Evolutionary conservation across 2,329 filamentous ascomycete genomes (phyloP).

Genomic region (Tolypocladium sp.): DNA sequence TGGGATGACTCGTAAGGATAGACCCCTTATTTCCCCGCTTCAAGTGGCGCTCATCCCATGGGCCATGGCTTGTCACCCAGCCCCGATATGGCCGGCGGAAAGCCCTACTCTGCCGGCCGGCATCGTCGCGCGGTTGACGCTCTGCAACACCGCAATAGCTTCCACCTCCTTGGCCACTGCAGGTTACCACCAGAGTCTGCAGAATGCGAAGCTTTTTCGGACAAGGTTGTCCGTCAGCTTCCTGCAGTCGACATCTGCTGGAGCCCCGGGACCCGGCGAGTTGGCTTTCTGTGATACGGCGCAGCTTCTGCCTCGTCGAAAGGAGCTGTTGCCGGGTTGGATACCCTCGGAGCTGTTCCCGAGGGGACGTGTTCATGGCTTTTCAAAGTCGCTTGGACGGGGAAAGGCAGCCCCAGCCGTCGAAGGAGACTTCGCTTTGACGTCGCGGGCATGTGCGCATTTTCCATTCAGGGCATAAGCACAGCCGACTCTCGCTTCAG

Average conservation of each 20-base stretch:
- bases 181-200: not conserved
- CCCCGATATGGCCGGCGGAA: not conserved
- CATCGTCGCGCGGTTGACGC: not conserved
- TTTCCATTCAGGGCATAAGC: too few species aligned
- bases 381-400: not conserved
- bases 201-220: not conserved
- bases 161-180: too few species aligned
- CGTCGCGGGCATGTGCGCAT: too few species aligned
- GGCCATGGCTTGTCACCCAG: not conserved
- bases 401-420: too few species aligned
- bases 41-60: not conserved
- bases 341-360: too few species aligned
- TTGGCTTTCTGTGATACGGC: not conserved
- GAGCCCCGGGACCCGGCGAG: not conserved
- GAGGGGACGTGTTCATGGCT: not conserved
- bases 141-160: not conserved
- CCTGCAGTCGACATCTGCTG: not conserved
- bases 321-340: not conserved
- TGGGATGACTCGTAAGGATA: not conserved
- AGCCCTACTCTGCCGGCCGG: not conserved
- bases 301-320: not conserved
- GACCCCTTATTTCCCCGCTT: not conserved
- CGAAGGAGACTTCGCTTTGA: too few species aligned
- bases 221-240: not conserved
- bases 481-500: too few species aligned